A percentile compares a stretch with the other conserved stretches of the same genome.
These are phyloP conservation scores for Fusarium phyllophilum DNA, from an alignment of 2,329 filamentous ascomycete species.

Conservation along the genomic window DNA sequence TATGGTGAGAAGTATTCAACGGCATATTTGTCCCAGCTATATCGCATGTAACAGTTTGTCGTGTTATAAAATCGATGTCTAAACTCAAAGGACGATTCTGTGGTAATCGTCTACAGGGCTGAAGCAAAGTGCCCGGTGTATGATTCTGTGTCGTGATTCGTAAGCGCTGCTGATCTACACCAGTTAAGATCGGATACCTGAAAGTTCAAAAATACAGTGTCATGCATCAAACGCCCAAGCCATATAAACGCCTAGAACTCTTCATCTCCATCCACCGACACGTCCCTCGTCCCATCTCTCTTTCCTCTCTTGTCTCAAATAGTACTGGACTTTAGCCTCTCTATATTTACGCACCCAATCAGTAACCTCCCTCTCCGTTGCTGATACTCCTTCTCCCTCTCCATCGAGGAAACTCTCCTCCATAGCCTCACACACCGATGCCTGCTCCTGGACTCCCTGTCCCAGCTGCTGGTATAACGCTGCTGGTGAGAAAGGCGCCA, in stretches of 20 bases:
- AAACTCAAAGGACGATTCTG: background rate
- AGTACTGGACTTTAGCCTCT: constrained; percentile 81
- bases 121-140: background rate
- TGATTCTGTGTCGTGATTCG: background rate
- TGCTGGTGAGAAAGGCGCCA: constrained; percentile 86
- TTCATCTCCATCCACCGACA: constrained; percentile 89
- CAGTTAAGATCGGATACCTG: background rate
- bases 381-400: constrained; percentile 53
- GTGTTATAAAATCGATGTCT: background rate
- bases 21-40: background rate
- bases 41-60: background rate
- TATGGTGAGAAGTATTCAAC: background rate
- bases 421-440: constrained; percentile 79
- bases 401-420: constrained; percentile 92
- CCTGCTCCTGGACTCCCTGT: constrained; percentile 84
- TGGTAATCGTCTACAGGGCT: background rate
- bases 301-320: constrained; percentile 85
- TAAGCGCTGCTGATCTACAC: background rate
- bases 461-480: constrained; percentile 85
- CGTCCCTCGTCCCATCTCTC: constrained; percentile 95
- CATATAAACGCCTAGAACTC: background rate
- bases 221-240: background rate
- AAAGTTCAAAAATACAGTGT: background rate
- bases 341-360: constrained; percentile 88
- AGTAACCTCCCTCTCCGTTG: constrained; percentile 81